A percentile compares a stretch with the other conserved stretches of the same genome.
Evolutionary conservation across 164 flowering plant species (phyloP).

Genomic region (Houttuynia cordata): DNA sequence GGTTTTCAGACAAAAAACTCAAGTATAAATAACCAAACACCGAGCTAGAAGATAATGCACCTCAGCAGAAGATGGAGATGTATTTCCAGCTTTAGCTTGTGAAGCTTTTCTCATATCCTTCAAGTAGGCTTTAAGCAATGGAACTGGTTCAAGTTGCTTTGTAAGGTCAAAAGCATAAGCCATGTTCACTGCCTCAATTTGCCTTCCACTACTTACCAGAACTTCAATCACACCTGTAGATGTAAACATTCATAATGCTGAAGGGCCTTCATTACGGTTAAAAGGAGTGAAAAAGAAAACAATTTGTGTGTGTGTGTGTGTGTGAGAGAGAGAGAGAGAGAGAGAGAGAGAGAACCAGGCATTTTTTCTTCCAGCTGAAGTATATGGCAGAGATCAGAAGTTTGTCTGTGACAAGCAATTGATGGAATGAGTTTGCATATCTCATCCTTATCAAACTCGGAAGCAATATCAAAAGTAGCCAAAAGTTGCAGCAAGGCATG

Average conservation of each 20-base stretch:
- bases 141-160: constrained; percentile 61
- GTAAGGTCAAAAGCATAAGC: constrained; percentile 84
- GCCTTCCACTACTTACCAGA: constrained; percentile 66
- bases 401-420: constrained; percentile 90
- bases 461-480: constrained; percentile 64
- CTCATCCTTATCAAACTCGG: constrained; percentile 63
- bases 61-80: constrained; percentile 49
- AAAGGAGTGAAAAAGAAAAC: not conserved
- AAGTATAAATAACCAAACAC: not conserved
- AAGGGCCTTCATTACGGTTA: not conserved
- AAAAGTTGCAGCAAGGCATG: constrained; percentile 93
- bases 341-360: constrained; percentile 52
- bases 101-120: constrained; percentile 63
- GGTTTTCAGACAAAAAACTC: not conserved
- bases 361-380: constrained; percentile 74
- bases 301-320: not conserved
- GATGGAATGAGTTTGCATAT: constrained; percentile 62
- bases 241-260: not conserved
- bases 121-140: constrained; percentile 67
- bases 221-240: constrained; percentile 75
- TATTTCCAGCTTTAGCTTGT: constrained; percentile 49
- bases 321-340: not conserved
- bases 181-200: constrained; percentile 89
- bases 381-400: constrained; percentile 75
- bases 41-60: constrained; percentile 13